These are phyloP conservation scores for Senna tora DNA, from an alignment of 306 rosid species.

Conservation along the genomic window DNA sequence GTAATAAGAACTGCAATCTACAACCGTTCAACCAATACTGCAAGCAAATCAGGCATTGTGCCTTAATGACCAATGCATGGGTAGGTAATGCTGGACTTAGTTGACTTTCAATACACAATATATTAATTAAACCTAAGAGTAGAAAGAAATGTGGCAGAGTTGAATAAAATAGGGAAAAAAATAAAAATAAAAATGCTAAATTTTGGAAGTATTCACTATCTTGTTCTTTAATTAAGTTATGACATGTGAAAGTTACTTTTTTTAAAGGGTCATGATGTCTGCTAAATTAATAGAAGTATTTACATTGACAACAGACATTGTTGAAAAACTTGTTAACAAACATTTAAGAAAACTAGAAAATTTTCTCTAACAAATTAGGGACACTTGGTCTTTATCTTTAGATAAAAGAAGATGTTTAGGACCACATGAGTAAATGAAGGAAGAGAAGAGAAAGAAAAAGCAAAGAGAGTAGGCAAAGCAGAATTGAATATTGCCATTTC, in stretches of 20 bases:
- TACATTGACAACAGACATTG: too few species aligned
- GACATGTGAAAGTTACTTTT: background rate
- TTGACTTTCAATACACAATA: slow-evolving; percentile 36
- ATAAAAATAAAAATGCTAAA: too few species aligned
- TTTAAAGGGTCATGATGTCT: background rate
- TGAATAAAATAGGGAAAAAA: too few species aligned
- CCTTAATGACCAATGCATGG: slow-evolving; percentile 38
- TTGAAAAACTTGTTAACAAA: too few species aligned
- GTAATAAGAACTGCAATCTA: background rate
- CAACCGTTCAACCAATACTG: slow-evolving; percentile 27
- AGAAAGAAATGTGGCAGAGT: background rate
- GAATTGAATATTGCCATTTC: slow-evolving; percentile 25
- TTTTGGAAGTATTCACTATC: too few species aligned
- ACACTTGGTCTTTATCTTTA: slow-evolving; percentile 2
- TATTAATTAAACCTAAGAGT: slow-evolving; percentile 2
- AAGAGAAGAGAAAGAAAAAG: too few species aligned
- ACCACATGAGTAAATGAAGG: slow-evolving; percentile 3
- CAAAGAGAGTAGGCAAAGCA: slow-evolving; percentile 18
- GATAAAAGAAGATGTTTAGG: slow-evolving; percentile 24
- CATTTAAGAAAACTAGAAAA: too few species aligned
- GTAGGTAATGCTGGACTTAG: slow-evolving; percentile 32
- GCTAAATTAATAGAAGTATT: too few species aligned
- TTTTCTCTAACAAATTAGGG: too few species aligned
- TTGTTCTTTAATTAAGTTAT: background rate
- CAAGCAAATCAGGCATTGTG: slow-evolving; percentile 23